phyloP scores from a whole-genome alignment of 148 eudicot genomes.

The Camellia granthamiana region DNA sequence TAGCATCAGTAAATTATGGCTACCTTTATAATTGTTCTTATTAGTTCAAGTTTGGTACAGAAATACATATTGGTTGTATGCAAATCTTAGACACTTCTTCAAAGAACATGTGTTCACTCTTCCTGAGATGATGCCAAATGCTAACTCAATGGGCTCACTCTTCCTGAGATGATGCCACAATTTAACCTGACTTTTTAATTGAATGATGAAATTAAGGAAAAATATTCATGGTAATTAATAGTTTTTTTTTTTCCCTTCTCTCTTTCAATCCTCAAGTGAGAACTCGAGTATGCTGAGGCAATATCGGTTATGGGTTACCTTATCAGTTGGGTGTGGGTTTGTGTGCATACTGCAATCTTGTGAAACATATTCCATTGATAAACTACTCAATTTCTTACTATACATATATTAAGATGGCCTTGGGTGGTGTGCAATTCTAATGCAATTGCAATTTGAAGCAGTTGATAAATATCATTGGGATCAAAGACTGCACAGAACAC shows the following conservation, averaged over 20 bases:
- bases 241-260: no score
- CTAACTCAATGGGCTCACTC: no score
- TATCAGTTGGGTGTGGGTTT: not conserved
- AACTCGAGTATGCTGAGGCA: not conserved
- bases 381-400: not conserved
- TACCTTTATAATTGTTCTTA: not conserved
- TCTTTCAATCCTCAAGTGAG: not conserved
- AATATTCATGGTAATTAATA: not conserved
- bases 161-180: not conserved
- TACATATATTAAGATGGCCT: not conserved
- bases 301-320: not conserved
- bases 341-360: not conserved
- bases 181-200: not conserved
- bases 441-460: not conserved
- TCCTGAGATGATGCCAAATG: not conserved
- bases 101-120: not conserved
- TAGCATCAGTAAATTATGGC: not conserved
- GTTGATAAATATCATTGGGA: not conserved
- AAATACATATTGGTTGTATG: not conserved
- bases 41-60: slow-evolving; percentile 6
- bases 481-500: not conserved
- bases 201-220: not conserved
- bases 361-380: not conserved
- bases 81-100: not conserved
- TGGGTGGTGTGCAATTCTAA: no score